phyloP scores from a whole-genome alignment of 2,329 filamentous ascomycete species.

The Exophiala xenobiotica region DNA sequence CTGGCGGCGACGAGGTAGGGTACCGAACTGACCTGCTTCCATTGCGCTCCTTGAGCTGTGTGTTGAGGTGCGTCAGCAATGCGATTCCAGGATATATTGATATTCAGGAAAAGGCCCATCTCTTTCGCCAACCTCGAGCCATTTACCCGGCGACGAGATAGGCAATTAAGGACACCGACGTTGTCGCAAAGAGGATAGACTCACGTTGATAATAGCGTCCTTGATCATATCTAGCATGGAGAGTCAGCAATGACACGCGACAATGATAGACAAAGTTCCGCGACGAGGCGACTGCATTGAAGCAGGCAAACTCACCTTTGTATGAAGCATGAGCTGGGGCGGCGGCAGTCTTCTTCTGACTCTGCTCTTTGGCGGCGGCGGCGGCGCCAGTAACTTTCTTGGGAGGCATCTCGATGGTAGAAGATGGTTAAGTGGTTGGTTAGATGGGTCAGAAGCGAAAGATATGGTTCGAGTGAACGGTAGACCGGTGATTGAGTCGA shows the following conservation, averaged over 20 bases:
- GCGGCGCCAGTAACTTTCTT: conserved; percentile 59
- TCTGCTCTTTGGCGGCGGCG: conserved; percentile 34
- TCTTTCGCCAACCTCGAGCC: conserved; percentile 4
- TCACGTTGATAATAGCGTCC: conserved; percentile 68
- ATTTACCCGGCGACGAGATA: not conserved
- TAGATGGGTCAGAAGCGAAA: conserved; percentile 19
- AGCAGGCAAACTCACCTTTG: conserved; percentile 58
- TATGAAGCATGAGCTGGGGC: conserved; percentile 62
- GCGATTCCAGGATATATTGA: not conserved
- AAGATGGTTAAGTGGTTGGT: conserved; percentile 19
- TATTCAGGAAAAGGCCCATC: not conserved
- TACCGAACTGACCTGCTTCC: conserved; percentile 61
- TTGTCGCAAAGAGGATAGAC: conserved; percentile 54
- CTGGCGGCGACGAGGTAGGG: conserved; percentile 29
- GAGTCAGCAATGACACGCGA: conserved; percentile 58
- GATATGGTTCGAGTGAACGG: conserved; percentile 21
- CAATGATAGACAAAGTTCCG: conserved; percentile 38
- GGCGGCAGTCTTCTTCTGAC: conserved; percentile 55
- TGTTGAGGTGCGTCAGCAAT: conserved; percentile 51
- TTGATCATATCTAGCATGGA: conserved; percentile 66
- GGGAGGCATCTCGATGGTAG: conserved; percentile 57
- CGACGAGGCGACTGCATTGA: conserved; percentile 47
- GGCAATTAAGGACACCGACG: conserved; percentile 37
- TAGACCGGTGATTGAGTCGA: conserved; percentile 13
- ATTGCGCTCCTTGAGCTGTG: conserved; percentile 68